Evolutionary conservation across 2,329 filamentous ascomycete species (phyloP), one percentile per base, ranked within the genome.

Genomic region (Hypoxylon sp.): DNA sequence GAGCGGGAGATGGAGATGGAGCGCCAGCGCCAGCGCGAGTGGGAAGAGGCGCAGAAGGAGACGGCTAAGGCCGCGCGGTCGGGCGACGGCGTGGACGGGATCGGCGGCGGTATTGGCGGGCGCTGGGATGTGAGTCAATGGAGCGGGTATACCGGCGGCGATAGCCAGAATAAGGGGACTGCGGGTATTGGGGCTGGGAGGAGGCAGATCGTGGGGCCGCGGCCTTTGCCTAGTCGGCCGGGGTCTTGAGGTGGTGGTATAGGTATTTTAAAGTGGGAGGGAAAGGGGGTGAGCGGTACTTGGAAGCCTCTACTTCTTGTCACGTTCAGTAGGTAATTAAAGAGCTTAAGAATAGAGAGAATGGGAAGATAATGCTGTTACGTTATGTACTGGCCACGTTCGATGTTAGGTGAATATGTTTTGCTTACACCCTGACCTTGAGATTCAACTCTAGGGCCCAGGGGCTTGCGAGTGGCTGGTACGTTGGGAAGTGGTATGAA

Each of bases 1-100:
- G 92, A 94, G 80, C 87, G 90, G 28, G 92, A 94, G 79, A 93
- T 94, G 90, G 91, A 94, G 78, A 84, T 91, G 76, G 92, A 94
- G 79, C 85, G 92, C 7, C 88, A 93, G 80, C 84, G 91, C 13
- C 92, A 94, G 80, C 86, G 85, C 61, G 92, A 94, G 77, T 94
- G 93, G 93, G 92, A 96, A 78, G 88, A 92, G 68, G 83, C 88
- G 0, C 93, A 95, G 79, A 84, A 88, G 74, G 88, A 87, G 70
- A 87, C 88, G 17, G 86, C 87, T 21, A 85, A 85, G 60, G 84
- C 87, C 0, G 82, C 83, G 5, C 83, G 82, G 34, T 82, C 85
- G 17, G 79, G 80, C 1, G 85, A 84, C 9, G 84, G 83, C 14
- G 84, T 86, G 13, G 89, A 91, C 23, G 90, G 90, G 0, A 86